Percentiles rank a stretch among this genome's conserved stretches.
Conservation (phyloP, 306 rosid genomes). For the Pyrus pyrifolia region DNA sequence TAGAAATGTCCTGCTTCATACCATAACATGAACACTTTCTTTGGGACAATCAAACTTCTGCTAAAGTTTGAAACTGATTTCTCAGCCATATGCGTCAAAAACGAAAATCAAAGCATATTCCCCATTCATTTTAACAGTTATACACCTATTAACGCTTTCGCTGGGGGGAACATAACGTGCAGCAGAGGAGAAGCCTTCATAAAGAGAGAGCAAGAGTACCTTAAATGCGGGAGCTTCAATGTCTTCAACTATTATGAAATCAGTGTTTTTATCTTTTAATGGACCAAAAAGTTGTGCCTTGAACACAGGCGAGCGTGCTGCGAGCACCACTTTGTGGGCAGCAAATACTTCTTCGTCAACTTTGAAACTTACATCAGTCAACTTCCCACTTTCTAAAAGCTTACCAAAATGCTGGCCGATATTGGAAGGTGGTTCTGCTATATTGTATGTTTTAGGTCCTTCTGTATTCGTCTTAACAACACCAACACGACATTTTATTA, state of each 20-base stretch:
- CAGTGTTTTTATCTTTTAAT: slow-evolving; percentile 43
- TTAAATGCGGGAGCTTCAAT: slow-evolving; percentile 49
- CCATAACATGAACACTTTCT: not conserved
- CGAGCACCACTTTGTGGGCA: slow-evolving; percentile 57
- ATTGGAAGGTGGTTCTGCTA: slow-evolving; percentile 40
- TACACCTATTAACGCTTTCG: not conserved
- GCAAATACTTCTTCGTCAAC: slow-evolving; percentile 49
- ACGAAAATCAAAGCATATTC: not conserved
- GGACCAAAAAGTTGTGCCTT: slow-evolving; percentile 65
- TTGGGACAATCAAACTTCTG: not conserved
- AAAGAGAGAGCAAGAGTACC: slow-evolving; percentile 22
- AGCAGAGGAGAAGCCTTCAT: too few species aligned
- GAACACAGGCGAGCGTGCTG: slow-evolving; percentile 61
- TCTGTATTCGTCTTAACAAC: slow-evolving; percentile 49
- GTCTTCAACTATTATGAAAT: slow-evolving; percentile 48
- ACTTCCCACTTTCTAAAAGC: slow-evolving; percentile 46
- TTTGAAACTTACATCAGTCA: slow-evolving; percentile 52
- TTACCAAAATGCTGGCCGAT: slow-evolving; percentile 45
- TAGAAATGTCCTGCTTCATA: not conserved
- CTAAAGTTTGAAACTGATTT: not conserved
- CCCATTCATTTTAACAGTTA: not conserved
- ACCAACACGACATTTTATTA: slow-evolving; percentile 50
- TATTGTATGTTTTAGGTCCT: slow-evolving; percentile 45
- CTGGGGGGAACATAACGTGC: not conserved
- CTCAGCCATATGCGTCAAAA: not conserved